A percentile compares a stretch with the other conserved stretches of the same genome.
Conservation (phyloP, 2,329 filamentous ascomycete genomes). For the Neonectria coccinea region DNA sequence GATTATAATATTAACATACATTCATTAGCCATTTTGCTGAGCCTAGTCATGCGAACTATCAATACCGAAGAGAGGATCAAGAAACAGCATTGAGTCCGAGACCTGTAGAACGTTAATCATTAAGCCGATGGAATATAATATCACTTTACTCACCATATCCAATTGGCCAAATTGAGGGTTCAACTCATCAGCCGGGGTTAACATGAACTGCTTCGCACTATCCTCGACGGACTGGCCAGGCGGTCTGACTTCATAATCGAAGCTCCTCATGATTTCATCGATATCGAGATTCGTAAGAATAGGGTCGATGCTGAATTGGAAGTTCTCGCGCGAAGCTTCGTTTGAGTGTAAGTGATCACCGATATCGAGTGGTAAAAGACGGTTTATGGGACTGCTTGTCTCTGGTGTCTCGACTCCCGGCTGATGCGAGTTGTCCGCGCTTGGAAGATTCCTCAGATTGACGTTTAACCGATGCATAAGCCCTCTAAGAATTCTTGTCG, state of each 20-base stretch:
- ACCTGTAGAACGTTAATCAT: neutral
- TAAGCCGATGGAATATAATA: too few relatives aligned
- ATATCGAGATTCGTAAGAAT: slow-evolving; percentile 10
- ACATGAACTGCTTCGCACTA: neutral
- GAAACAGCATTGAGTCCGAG: neutral
- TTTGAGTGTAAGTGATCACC: neutral
- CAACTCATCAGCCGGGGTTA: neutral
- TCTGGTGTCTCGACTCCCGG: neutral
- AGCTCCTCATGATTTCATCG: slow-evolving; percentile 17
- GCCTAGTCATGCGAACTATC: neutral
- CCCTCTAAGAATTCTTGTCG: slow-evolving; percentile 27
- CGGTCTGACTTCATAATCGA: slow-evolving; percentile 3
- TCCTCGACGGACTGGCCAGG: neutral
- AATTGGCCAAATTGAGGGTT: neutral
- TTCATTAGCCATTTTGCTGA: neutral
- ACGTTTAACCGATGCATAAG: slow-evolving; percentile 22
- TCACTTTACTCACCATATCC: neutral
- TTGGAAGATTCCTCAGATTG: neutral
- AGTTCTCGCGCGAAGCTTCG: neutral
- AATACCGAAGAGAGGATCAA: neutral
- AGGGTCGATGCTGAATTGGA: neutral
- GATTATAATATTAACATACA: neutral
- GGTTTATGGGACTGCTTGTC: neutral
- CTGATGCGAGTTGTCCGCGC: neutral
- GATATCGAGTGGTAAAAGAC: neutral